Evolutionary conservation across 176 grass and related monocot genomes (phyloP).

Genomic region (Paspalum vaginatum): DNA sequence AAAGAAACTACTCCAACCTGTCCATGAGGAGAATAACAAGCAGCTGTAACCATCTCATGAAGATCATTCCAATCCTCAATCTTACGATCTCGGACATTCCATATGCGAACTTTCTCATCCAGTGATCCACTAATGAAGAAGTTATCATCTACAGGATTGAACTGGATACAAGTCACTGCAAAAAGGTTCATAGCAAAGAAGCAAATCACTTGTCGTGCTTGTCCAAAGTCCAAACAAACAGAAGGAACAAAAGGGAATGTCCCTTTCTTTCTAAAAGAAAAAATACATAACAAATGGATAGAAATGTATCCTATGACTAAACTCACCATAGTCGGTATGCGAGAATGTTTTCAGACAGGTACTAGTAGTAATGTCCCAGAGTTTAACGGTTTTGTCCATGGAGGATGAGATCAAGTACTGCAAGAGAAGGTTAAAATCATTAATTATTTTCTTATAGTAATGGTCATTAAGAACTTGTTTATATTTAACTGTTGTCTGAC

Average conservation of each 20-base stretch:
- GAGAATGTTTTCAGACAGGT: conserved; percentile 97
- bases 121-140: conserved; percentile 98
- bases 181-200: conserved; percentile 37
- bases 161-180: conserved; percentile 98
- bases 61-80: conserved; percentile 99
- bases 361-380: conserved; percentile 78
- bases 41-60: conserved; percentile 98
- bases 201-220: conserved; percentile 19
- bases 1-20: conserved; percentile 53
- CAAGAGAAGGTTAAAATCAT: conserved; percentile 18
- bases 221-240: conserved; percentile 25
- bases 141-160: conserved; percentile 95
- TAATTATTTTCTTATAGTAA: background rate
- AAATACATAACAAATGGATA: background rate
- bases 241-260: background rate
- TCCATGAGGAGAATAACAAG: conserved; percentile 88
- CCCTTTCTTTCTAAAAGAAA: background rate
- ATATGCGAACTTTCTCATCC: conserved; percentile 97
- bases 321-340: conserved; percentile 95
- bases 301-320: conserved; percentile 36
- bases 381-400: conserved; percentile 97
- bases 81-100: conserved; percentile 90
- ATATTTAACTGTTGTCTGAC: background rate
- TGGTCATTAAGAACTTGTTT: background rate
- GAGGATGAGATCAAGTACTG: conserved; percentile 97